A percentile compares a stretch with the other conserved stretches of the same genome.
phyloP scores from a whole-genome alignment of 2,329 filamentous ascomycete species.

The Chaetomium sp. region DNA sequence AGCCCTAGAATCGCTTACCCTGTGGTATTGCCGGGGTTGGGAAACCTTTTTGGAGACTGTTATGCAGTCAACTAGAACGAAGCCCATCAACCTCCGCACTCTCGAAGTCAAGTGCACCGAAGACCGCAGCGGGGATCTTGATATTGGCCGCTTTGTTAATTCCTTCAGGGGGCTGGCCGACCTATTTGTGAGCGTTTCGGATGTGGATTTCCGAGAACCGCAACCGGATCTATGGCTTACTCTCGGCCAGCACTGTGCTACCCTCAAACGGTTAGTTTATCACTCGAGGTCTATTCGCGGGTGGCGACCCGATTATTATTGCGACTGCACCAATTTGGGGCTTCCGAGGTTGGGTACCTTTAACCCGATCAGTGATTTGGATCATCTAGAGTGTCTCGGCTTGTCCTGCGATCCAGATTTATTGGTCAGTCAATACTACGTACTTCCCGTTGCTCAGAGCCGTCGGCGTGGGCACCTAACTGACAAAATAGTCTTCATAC shows the following conservation, averaged over 20 bases:
- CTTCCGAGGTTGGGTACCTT: not conserved
- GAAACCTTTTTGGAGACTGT: not conserved
- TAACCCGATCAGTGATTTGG: not conserved
- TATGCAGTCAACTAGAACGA: not conserved
- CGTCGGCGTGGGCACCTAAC: not conserved
- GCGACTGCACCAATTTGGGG: not conserved
- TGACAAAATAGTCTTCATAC: not conserved
- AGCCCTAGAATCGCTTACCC: not conserved
- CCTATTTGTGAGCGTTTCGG: not conserved
- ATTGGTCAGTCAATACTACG: not conserved
- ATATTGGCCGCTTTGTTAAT: not conserved
- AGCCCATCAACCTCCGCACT: not conserved
- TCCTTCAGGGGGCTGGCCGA: not conserved
- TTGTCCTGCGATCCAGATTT: not conserved
- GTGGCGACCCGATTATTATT: not conserved
- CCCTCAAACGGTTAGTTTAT: not conserved
- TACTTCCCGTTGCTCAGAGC: not conserved
- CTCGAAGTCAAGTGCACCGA: not conserved
- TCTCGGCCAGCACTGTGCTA: not conserved
- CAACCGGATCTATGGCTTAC: not conserved
- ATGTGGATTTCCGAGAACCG: not conserved
- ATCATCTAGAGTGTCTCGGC: conserved; percentile 10
- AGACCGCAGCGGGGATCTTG: too few relatives aligned
- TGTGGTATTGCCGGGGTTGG: not conserved
- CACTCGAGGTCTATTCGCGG: not conserved